phyloP scores from a whole-genome alignment of 306 rosid genomes.

The Citrullus colocynthis region DNA sequence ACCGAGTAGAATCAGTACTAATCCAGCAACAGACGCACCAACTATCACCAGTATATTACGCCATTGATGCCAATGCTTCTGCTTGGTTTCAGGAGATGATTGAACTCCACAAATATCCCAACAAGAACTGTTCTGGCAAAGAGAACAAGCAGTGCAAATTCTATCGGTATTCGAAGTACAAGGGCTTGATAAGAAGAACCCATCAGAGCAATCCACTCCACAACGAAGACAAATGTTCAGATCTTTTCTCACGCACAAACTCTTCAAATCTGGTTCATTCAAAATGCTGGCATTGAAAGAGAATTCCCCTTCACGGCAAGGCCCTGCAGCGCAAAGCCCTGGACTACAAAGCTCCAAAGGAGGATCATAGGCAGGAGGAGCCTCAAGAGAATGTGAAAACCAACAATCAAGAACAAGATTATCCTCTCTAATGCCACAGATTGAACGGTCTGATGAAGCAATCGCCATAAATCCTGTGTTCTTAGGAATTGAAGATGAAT shows the following conservation, averaged over 20 bases:
- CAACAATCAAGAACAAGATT: slow-evolving; percentile 81
- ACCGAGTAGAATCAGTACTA: slow-evolving; percentile 34
- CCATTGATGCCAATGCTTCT: slow-evolving; percentile 38
- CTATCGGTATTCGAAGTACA: slow-evolving; percentile 57
- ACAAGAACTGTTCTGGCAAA: slow-evolving; percentile 91
- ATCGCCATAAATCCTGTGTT: slow-evolving; percentile 60
- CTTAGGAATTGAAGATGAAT: slow-evolving; percentile 52
- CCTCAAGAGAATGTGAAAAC: slow-evolving; percentile 36
- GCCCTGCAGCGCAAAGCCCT: slow-evolving; percentile 47
- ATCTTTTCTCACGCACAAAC: slow-evolving; percentile 55
- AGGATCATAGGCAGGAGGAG: slow-evolving; percentile 42
- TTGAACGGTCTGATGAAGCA: slow-evolving; percentile 67
- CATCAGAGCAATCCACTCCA: slow-evolving; percentile 68
- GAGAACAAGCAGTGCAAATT: slow-evolving; percentile 83
- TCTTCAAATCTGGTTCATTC: slow-evolving; percentile 56
- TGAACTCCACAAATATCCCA: slow-evolving; percentile 41
- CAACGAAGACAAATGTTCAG: slow-evolving; percentile 76
- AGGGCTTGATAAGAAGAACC: slow-evolving; percentile 71
- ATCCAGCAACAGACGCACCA: slow-evolving; percentile 40
- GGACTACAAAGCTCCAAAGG: slow-evolving; percentile 90
- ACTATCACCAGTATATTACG: slow-evolving; percentile 29
- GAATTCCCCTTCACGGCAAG: slow-evolving; percentile 40
- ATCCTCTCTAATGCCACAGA: slow-evolving; percentile 81
- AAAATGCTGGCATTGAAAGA: slow-evolving; percentile 71
- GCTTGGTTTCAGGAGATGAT: slow-evolving; percentile 23